Conservation (phyloP, 2,329 filamentous ascomycete genomes). For the Leptographium radiaticola region DNA sequence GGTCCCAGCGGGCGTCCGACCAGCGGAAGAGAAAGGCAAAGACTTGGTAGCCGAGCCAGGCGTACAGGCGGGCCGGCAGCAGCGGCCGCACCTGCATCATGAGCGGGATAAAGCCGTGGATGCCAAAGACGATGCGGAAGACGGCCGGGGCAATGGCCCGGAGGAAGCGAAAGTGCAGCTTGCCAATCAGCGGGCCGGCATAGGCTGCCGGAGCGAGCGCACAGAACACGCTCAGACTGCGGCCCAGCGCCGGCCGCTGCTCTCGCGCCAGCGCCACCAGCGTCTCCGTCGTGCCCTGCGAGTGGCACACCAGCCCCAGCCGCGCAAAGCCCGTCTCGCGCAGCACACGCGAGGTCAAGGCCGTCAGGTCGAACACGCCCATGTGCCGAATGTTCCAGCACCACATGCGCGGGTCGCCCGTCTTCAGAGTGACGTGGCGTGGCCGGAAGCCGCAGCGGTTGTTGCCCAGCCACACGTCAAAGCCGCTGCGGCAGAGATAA, state of each 20-base stretch:
- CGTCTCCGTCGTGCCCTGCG: conserved; percentile 81
- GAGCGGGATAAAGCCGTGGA: conserved; percentile 83
- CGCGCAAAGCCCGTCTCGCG: conserved; percentile 73
- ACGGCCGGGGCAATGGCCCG: conserved; percentile 59
- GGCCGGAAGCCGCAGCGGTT: conserved; percentile 81
- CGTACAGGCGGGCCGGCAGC: conserved; percentile 57
- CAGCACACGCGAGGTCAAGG: conserved; percentile 66
- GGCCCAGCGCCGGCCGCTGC: conserved; percentile 72
- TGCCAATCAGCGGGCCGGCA: conserved; percentile 71
- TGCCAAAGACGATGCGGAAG: conserved; percentile 76
- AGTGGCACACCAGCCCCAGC: conserved; percentile 73
- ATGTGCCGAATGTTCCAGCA: conserved; percentile 92
- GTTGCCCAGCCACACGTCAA: conserved; percentile 92
- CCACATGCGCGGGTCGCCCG: conserved; percentile 84
- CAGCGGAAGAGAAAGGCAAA: conserved; percentile 86
- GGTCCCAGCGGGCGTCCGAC: conserved; percentile 76
- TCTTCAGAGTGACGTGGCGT: conserved; percentile 56
- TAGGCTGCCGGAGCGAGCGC: conserved; percentile 84
- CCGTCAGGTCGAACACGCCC: conserved; percentile 78
- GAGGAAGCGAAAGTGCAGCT: conserved; percentile 90
- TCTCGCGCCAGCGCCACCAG: conserved; percentile 82
- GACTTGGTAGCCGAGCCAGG: conserved; percentile 72
- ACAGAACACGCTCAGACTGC: conserved; percentile 79
- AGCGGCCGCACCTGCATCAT: conserved; percentile 76
- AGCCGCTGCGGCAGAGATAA: conserved; percentile 81